Evolutionary conservation across 176 grass and related monocot species (phyloP).

Genomic region (Pontederia crassipes): DNA sequence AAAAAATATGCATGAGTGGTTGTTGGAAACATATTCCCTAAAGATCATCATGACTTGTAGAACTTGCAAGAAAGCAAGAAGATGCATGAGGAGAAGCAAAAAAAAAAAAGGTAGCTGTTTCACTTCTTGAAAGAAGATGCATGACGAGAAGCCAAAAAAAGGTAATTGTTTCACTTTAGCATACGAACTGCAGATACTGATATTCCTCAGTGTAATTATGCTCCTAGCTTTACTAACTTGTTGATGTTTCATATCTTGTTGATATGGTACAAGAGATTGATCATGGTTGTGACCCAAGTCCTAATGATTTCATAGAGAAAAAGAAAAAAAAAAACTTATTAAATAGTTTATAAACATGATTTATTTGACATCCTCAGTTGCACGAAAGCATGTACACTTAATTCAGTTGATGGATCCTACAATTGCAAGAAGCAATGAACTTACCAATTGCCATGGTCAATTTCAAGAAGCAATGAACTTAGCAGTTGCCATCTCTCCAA

Average conservation of each 20-base stretch:
- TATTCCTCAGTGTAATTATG: too few relatives aligned
- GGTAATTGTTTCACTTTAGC: not conserved
- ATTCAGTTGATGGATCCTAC: too few relatives aligned
- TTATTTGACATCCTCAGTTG: too few relatives aligned
- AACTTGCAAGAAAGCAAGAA: conserved; percentile 32
- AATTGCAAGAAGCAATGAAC: not conserved
- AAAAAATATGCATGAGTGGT: too few relatives aligned
- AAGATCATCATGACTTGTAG: conserved; percentile 50
- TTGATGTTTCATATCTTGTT: too few relatives aligned
- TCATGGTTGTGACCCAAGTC: too few relatives aligned
- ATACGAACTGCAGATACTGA: not conserved
- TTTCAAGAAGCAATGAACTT: not conserved
- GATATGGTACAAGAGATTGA: too few relatives aligned
- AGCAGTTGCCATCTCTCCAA: conserved; percentile 46
- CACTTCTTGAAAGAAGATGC: not conserved
- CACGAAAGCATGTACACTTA: too few relatives aligned
- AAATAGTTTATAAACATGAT: too few relatives aligned
- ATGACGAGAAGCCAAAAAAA: not conserved
- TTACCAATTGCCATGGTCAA: conserved; percentile 30
- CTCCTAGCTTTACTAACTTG: too few relatives aligned
- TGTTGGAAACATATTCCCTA: conserved; percentile 11
- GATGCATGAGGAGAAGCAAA: not conserved
- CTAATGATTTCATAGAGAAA: too few relatives aligned
- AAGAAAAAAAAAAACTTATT: too few relatives aligned
- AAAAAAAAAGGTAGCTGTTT: not conserved